phyloP scores from a whole-genome alignment of 2,329 filamentous ascomycete genomes.

The Colletotrichum sansevieriae region DNA sequence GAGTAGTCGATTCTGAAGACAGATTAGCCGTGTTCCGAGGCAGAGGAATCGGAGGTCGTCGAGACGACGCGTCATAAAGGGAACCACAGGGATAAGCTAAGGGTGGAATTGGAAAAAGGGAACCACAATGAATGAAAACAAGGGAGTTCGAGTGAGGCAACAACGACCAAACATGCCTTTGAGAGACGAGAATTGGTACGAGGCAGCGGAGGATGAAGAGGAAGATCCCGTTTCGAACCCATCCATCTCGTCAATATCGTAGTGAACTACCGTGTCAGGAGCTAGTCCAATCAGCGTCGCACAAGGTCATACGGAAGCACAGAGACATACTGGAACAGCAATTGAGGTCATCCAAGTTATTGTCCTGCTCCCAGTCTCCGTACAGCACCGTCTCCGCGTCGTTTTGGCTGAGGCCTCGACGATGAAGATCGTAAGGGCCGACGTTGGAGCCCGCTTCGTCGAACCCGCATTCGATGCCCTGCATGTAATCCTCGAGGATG shows the following conservation, averaged over 20 bases:
- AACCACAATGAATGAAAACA: neutral
- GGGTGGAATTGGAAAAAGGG: neutral
- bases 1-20: neutral
- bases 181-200: constrained; percentile 3
- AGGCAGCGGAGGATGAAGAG: constrained; percentile 20
- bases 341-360: constrained; percentile 32
- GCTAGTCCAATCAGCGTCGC: constrained; percentile 9
- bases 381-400: constrained; percentile 35
- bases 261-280: constrained; percentile 34
- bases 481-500: constrained; percentile 11
- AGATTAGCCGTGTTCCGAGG: neutral
- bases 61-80: neutral
- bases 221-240: neutral
- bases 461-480: neutral
- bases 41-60: too few relatives aligned
- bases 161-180: constrained; percentile 16
- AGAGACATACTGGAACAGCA: constrained; percentile 29
- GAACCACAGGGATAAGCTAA: constrained; percentile 8
- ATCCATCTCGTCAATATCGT: constrained; percentile 11
- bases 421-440: constrained; percentile 9
- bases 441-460: constrained; percentile 33
- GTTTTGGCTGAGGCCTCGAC: neutral
- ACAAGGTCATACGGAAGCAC: neutral
- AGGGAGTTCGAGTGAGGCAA: neutral
- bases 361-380: constrained; percentile 40